These are phyloP conservation scores for Volvariella volvacea DNA, from an alignment of 1,284 basidiomycete species.

Conservation along the genomic window DNA sequence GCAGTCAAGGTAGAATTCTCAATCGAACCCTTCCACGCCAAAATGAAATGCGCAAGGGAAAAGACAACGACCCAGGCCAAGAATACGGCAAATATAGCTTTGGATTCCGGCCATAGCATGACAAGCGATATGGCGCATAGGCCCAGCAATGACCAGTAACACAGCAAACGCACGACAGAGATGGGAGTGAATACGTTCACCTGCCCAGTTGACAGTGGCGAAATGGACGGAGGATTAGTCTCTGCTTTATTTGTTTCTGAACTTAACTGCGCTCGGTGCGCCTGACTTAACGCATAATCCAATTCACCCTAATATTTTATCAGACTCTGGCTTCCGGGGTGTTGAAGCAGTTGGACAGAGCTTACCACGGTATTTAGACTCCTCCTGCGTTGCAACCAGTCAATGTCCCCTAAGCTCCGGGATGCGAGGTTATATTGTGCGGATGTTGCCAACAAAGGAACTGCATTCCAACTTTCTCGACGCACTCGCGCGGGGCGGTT, in stretches of 20 bases:
- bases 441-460: slow-evolving; percentile 18
- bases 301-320: slow-evolving; percentile 65
- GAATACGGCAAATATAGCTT: slow-evolving; percentile 57
- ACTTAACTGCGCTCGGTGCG: slow-evolving; percentile 32
- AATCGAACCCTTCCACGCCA: slow-evolving; percentile 52
- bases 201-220: too few species aligned
- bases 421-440: slow-evolving; percentile 24
- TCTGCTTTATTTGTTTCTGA: too few species aligned
- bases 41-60: slow-evolving; percentile 40
- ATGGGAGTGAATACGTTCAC: background rate
- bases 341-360: slow-evolving; percentile 13
- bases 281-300: slow-evolving; percentile 52
- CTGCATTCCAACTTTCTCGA: slow-evolving; percentile 38
- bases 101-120: slow-evolving; percentile 50
- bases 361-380: slow-evolving; percentile 63
- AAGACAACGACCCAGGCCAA: slow-evolving; percentile 53
- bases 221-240: too few species aligned
- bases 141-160: slow-evolving; percentile 46
- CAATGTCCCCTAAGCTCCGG: slow-evolving; percentile 58
- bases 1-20: slow-evolving; percentile 50
- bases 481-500: slow-evolving; percentile 54
- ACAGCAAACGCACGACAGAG: background rate
- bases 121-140: slow-evolving; percentile 50
- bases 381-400: slow-evolving; percentile 67
- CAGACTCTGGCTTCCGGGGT: too few species aligned